A percentile compares a stretch with the other conserved stretches of the same genome.
These are phyloP conservation scores for Dalbergia cochinchinensis DNA, from an alignment of 306 rosid species.

Conservation along the genomic window DNA sequence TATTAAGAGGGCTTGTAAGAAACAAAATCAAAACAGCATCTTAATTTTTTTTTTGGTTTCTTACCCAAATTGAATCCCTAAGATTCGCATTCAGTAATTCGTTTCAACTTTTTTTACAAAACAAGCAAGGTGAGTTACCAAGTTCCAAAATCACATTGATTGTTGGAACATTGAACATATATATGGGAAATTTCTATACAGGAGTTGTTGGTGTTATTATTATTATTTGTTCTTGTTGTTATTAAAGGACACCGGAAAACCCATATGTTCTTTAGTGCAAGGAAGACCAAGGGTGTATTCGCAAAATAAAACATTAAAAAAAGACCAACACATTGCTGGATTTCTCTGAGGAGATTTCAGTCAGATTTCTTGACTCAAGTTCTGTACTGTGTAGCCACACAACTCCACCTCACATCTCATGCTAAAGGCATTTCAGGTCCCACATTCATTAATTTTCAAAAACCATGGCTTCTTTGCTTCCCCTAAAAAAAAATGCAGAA, in stretches of 20 bases:
- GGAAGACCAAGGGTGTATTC: conserved; percentile 41
- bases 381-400: conserved; percentile 49
- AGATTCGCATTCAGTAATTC: background rate
- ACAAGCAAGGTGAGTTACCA: background rate
- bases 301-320: background rate
- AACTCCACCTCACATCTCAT: conserved; percentile 46
- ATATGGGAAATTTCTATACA: too few relatives aligned
- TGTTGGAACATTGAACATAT: background rate
- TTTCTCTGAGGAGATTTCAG: conserved; percentile 65
- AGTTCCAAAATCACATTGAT: background rate
- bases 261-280: background rate
- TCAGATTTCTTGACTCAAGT: conserved; percentile 69
- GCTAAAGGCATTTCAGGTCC: conserved; percentile 55
- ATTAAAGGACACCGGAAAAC: background rate
- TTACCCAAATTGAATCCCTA: background rate
- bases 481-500: conserved; percentile 44
- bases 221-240: background rate
- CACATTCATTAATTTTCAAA: conserved; percentile 54
- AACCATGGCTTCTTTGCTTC: conserved; percentile 47
- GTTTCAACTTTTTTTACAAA: too few relatives aligned
- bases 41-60: too few relatives aligned
- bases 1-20: background rate
- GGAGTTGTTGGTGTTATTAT: background rate
- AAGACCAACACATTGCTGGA: conserved; percentile 54
- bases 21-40: background rate